Percentiles rank a stretch among this genome's conserved stretches.
Conservation (phyloP, 129 eudicot genomes). For the Cynara cardunculus region DNA sequence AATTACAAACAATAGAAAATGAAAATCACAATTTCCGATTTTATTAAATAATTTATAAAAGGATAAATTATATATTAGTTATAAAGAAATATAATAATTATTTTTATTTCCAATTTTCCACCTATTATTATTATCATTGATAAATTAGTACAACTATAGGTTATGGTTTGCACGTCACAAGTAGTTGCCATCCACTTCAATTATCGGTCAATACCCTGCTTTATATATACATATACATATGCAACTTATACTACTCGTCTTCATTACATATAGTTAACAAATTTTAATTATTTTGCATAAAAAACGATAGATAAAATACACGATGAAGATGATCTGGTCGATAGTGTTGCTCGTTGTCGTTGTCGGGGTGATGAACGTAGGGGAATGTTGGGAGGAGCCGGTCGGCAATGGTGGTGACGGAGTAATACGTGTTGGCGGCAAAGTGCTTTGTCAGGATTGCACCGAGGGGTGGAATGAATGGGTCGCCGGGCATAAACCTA, state of each 20-base stretch:
- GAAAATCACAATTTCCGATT: no score
- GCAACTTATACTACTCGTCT: constrained; percentile 6
- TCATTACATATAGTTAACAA: not conserved
- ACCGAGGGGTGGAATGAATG: constrained; percentile 64
- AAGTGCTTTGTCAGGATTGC: constrained; percentile 90
- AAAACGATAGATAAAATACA: not conserved
- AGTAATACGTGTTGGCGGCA: constrained; percentile 59
- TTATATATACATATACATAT: constrained; percentile 12
- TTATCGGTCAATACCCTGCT: not conserved
- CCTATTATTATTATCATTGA: not conserved
- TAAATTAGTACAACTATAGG: constrained; percentile 1
- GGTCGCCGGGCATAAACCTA: constrained; percentile 60
- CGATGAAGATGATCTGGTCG: constrained; percentile 31
- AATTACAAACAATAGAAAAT: no score
- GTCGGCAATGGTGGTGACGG: not conserved
- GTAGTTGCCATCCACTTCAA: constrained; percentile 55
- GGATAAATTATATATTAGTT: no score
- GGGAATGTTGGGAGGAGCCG: constrained; percentile 27
- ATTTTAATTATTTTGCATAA: not conserved
- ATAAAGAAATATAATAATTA: no score
- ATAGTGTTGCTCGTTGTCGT: constrained; percentile 41
- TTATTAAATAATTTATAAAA: no score
- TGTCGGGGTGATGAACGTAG: constrained; percentile 11
- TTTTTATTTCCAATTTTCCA: not conserved
- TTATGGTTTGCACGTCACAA: constrained; percentile 57